Base-by-base conservation (phyloP, 1,139 yeast species). In the Fermentozyma sake region DNA sequence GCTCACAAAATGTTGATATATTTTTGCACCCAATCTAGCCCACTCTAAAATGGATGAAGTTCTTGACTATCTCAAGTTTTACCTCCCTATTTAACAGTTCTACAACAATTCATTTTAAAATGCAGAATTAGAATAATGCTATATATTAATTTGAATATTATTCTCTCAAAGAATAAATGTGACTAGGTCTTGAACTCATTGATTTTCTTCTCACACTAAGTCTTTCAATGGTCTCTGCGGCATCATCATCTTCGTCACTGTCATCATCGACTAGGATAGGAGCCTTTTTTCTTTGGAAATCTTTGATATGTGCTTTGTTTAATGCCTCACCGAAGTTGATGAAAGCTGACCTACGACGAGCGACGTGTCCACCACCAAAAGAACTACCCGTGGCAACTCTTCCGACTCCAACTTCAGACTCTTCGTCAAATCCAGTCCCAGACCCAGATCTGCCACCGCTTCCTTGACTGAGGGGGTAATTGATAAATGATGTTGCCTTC, bases 221-320 rank as follows among this genome's bases (percentile, higher is more conserved):
- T 13, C 7, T 12, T 6, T 14, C 13, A 9, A 15, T 10, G 13
- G 10, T 12, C 11, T 11, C 24, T 7, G 16, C 23, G 7, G 55
- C 65, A 7, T 63, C 66, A 10, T 64, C 70, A 4, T 61, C 68
- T 7, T 59, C 70, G 24, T 60, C 65, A 21, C 53, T 58, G 20
- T 61, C 66, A 20, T 60, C 63, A 22, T 64, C 65, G 6, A 51
- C 50, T 3, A 50, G 50, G 8, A 48, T 41, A 3, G 49, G 42
- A 7, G 53, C 52, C 40, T 64, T 71, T 30, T 78, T 61, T 39
- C 94, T 69, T 56, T 86, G 95, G 65, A 87, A 87, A 59, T 87
- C 96, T 45, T 81, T 81, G 20, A 86, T 79, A 48, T 87, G 96
- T 0, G 96, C 96, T 48, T 68, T 70, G 16, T 81, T 79, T 42